Conservation (phyloP, 192 early-diverging fungal species). For the Lunasporangiospora selenospora region DNA sequence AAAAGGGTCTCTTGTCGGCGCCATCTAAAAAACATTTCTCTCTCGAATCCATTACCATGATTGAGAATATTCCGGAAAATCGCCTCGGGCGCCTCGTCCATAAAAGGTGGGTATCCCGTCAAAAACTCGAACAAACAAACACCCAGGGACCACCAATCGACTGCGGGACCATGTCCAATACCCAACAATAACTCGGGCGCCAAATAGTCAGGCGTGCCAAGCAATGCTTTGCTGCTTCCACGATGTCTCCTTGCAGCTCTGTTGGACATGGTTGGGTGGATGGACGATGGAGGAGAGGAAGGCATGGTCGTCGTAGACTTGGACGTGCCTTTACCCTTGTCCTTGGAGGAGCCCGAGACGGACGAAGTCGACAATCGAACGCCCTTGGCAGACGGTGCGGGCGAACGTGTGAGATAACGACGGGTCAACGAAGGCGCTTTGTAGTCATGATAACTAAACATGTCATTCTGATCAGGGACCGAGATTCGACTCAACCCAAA, state of each 20-base stretch:
- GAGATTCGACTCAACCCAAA: conserved; percentile 92
- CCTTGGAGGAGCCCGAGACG: too few relatives aligned
- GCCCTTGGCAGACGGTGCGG: too few relatives aligned
- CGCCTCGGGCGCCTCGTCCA: conserved; percentile 81
- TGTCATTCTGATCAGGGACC: conserved; percentile 58
- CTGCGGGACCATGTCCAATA: conserved; percentile 80
- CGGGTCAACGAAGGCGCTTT: conserved; percentile 28
- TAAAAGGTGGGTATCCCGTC: conserved; percentile 89
- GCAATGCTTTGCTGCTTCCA: conserved; percentile 56
- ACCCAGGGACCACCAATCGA: conserved; percentile 98
- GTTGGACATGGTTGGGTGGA: neutral
- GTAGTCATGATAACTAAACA: conserved; percentile 41
- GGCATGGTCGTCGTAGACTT: neutral
- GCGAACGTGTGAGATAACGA: conserved; percentile 8
- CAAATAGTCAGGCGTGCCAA: conserved; percentile 95
- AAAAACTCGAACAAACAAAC: conserved; percentile 92
- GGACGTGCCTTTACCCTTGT: too few relatives aligned
- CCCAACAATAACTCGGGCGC: conserved; percentile 93
- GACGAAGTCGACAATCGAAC: neutral
- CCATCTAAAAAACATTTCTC: too few relatives aligned
- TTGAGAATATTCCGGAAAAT: conserved; percentile 93
- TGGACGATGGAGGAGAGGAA: neutral
- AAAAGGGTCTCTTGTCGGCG: too few relatives aligned
- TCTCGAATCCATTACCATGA: too few relatives aligned
- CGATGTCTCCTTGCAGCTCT: conserved; percentile 36